Conservation (phyloP, 2,329 filamentous ascomycete species). For the Calonectria montana region DNA sequence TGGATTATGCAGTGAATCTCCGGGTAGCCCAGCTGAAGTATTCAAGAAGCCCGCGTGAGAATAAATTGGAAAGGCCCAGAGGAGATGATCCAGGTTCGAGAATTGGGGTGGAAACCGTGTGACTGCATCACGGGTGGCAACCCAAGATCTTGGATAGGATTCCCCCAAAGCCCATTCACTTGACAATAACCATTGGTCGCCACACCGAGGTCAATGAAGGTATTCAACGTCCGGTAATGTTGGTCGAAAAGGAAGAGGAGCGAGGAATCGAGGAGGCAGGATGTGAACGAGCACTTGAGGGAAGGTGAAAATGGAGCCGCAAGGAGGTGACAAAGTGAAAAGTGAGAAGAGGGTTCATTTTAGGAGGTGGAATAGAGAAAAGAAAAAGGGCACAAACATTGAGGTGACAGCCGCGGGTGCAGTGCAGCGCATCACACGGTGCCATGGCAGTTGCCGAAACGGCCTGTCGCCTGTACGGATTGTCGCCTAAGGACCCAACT, state of each 20-base stretch:
- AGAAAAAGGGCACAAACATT: conserved; percentile 6
- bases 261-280: not conserved
- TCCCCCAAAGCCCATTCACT: not conserved
- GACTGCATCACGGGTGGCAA: not conserved
- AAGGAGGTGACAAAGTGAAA: conserved; percentile 1
- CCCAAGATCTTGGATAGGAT: not conserved
- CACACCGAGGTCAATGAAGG: not conserved
- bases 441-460: conserved; percentile 13
- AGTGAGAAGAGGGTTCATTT: not conserved
- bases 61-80: not conserved
- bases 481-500: not conserved
- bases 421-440: conserved; percentile 13
- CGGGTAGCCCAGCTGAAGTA: not conserved
- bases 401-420: conserved; percentile 8
- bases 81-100: not conserved
- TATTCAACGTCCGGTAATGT: not conserved
- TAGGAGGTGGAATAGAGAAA: not conserved
- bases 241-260: not conserved
- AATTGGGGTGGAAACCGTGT: not conserved
- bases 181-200: not conserved
- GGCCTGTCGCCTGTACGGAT: not conserved
- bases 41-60: not conserved
- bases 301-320: not conserved
- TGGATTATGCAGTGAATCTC: not conserved
- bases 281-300: not conserved